Conservation (phyloP, 2,329 filamentous ascomycete species). For the Chaetomium strumarium region DNA sequence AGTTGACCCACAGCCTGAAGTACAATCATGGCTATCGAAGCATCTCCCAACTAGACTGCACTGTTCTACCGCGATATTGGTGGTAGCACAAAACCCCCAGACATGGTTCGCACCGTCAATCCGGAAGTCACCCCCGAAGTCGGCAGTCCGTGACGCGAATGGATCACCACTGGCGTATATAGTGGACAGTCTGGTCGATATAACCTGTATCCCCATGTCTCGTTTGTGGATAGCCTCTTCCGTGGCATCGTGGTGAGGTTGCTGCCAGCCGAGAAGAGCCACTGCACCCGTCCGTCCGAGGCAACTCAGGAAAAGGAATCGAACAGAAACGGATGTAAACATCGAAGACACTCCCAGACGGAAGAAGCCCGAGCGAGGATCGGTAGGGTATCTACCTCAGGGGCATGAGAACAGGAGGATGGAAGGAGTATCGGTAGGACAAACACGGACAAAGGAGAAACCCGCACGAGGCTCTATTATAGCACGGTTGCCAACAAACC, state of each 20-base stretch:
- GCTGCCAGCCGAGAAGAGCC: neutral
- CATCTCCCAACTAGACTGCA: slow-evolving; percentile 36
- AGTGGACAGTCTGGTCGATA: slow-evolving; percentile 8
- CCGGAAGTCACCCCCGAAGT: slow-evolving; percentile 32
- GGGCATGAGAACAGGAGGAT: no score
- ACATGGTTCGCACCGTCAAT: slow-evolving; percentile 31
- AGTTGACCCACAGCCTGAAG: slow-evolving; percentile 32
- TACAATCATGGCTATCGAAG: slow-evolving; percentile 30
- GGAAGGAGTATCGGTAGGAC: no score
- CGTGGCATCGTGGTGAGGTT: neutral
- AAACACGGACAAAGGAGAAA: no score
- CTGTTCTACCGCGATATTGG: slow-evolving; percentile 30
- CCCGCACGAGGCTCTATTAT: no score
- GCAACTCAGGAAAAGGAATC: neutral
- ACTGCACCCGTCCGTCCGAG: neutral
- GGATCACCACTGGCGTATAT: slow-evolving; percentile 28
- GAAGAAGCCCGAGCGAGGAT: no score
- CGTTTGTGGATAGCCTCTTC: neutral
- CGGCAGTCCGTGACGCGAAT: slow-evolving; percentile 27
- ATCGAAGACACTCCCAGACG: no score
- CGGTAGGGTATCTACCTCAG: no score
- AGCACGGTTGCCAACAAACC: no score
- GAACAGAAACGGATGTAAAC: no score
- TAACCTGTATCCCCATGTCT: slow-evolving; percentile 28
- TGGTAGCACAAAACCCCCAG: slow-evolving; percentile 37